Percentiles rank a stretch among this genome's conserved stretches.
Conservation (phyloP, 2,329 filamentous ascomycete genomes). For the Venturia carpophila region DNA sequence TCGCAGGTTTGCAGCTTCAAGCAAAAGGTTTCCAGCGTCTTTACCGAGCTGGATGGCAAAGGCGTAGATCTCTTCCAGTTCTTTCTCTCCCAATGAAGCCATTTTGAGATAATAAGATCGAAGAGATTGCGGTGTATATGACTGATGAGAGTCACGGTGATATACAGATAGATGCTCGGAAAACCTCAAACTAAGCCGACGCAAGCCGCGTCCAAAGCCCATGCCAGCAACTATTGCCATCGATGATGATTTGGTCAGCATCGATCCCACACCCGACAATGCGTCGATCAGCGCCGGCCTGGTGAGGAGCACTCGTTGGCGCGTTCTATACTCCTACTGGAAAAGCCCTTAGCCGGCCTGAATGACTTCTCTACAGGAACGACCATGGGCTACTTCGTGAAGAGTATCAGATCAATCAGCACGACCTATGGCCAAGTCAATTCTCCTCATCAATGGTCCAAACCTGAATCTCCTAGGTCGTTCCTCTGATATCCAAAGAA, state of each 20-base stretch:
- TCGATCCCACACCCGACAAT: not conserved
- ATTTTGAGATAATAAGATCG: conserved; percentile 5
- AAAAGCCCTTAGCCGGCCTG: conserved; percentile 7
- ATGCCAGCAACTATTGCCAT: too few relatives aligned
- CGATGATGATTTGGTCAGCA: not conserved
- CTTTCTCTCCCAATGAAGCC: conserved; percentile 25
- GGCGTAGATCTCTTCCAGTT: conserved; percentile 58
- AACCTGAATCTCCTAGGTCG: conserved; percentile 64
- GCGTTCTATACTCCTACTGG: not conserved
- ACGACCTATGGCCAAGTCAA: conserved; percentile 34
- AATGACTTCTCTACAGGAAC: not conserved
- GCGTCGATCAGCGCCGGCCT: not conserved
- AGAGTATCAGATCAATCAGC: not conserved
- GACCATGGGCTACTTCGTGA: not conserved
- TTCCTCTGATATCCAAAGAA: not conserved
- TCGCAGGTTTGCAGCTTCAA: conserved; percentile 54
- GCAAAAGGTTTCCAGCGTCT: conserved; percentile 59
- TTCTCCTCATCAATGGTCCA: conserved; percentile 73
- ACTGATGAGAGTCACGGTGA: not conserved
- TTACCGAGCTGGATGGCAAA: conserved; percentile 66
- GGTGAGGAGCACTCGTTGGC: not conserved
- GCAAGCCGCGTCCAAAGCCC: too few relatives aligned
- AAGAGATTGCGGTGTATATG: not conserved
- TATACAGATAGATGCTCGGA: too few relatives aligned
- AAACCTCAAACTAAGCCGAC: too few relatives aligned